Conservation (phyloP, 208 protist genomes). For the Acanthamoeba sp. region DNA sequence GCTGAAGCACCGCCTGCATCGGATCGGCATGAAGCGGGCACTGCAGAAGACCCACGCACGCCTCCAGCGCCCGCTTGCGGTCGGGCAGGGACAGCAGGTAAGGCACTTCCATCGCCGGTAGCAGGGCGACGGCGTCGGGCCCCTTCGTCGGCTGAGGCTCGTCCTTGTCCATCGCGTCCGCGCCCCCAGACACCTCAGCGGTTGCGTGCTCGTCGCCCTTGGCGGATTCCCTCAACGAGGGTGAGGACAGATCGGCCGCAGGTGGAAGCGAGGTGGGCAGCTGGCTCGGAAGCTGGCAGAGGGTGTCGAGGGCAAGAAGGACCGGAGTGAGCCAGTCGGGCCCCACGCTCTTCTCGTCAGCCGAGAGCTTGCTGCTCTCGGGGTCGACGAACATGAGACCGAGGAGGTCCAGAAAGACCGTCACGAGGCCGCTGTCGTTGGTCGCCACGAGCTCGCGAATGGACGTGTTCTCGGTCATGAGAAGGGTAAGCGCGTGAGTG, state of each 20-base stretch:
- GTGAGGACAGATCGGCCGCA: neutral
- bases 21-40: constrained; percentile 25
- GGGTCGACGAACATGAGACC: neutral
- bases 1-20: constrained; percentile 52
- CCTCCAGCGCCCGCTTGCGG: neutral
- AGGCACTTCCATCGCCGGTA: constrained; percentile 29
- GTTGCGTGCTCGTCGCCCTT: neutral
- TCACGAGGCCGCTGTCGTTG: neutral
- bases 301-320: constrained; percentile 46
- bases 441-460: constrained; percentile 44
- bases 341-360: neutral
- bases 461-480: constrained; percentile 33
- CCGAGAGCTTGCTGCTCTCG: neutral
- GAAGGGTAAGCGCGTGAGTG: constrained; percentile 59
- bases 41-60: constrained; percentile 38
- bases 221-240: neutral
- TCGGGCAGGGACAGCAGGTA: constrained; percentile 7
- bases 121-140: neutral
- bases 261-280: neutral
- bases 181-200: neutral
- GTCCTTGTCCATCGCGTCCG: neutral
- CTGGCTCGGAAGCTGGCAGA: constrained; percentile 62
- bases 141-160: neutral
- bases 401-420: constrained; percentile 46
- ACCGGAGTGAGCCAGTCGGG: constrained; percentile 54